Conservation (phyloP, 192 early-diverging fungal genomes). For the Coemansia sp. region DNA sequence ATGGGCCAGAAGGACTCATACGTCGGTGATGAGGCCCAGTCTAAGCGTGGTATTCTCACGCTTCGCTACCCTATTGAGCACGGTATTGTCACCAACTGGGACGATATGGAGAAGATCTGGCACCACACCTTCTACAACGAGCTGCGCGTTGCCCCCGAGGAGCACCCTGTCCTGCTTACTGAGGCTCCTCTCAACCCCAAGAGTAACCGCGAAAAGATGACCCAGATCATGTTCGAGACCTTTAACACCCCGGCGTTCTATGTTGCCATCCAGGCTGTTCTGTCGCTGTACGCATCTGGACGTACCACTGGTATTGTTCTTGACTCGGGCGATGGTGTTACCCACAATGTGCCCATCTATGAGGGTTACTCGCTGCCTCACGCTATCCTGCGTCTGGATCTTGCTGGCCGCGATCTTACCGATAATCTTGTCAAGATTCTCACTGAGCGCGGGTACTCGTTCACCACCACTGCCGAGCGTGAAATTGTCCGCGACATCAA, state of each 20-base stretch:
- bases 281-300: constrained; percentile 95
- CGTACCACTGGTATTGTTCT: constrained; percentile 98
- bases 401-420: constrained; percentile 96
- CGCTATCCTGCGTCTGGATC: constrained; percentile 94
- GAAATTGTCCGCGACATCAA: constrained; percentile 99
- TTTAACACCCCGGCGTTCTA: constrained; percentile 98
- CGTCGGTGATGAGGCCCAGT: constrained; percentile 88
- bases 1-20: constrained; percentile 92
- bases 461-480: constrained; percentile 93
- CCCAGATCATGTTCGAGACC: constrained; percentile 99
- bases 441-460: constrained; percentile 93
- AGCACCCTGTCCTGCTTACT: constrained; percentile 96
- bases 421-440: constrained; percentile 92
- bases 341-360: constrained; percentile 97
- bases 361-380: constrained; percentile 95
- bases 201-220: constrained; percentile 99
- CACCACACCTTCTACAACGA: constrained; percentile 98
- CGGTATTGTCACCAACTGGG: constrained; percentile 94
- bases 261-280: constrained; percentile 94
- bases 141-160: constrained; percentile 95
- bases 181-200: constrained; percentile 98
- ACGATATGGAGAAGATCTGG: constrained; percentile 95
- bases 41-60: constrained; percentile 85
- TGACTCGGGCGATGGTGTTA: constrained; percentile 97
- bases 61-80: constrained; percentile 88